A percentile compares a stretch with the other conserved stretches of the same genome.
These are phyloP conservation scores for Penicillium sp. DNA, from an alignment of 2,329 filamentous ascomycete species.

Conservation along the genomic window DNA sequence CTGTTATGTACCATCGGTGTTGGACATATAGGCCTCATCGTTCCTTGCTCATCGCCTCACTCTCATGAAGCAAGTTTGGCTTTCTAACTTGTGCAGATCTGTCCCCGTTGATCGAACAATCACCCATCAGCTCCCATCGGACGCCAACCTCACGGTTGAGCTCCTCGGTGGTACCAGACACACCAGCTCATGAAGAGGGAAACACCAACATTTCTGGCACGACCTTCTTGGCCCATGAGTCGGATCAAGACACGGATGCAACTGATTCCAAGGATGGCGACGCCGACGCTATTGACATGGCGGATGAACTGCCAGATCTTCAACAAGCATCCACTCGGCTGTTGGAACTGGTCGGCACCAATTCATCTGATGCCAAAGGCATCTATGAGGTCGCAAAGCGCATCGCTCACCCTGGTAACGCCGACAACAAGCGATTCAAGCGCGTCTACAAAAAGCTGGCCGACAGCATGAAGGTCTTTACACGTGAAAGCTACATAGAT, in stretches of 20 bases:
- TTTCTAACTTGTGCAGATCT: constrained; percentile 20
- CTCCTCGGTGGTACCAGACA: constrained; percentile 23
- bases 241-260: constrained; percentile 20
- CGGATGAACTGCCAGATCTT: constrained; percentile 44
- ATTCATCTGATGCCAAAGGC: constrained; percentile 25
- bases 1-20: neutral
- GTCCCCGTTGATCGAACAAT: constrained; percentile 16
- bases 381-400: constrained; percentile 34
- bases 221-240: constrained; percentile 34
- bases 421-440: constrained; percentile 33
- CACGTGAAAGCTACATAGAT: constrained; percentile 41
- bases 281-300: constrained; percentile 39
- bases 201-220: constrained; percentile 38
- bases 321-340: constrained; percentile 37
- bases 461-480: constrained; percentile 30
- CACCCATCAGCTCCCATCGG: constrained; percentile 8
- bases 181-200: constrained; percentile 30
- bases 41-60: neutral
- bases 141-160: constrained; percentile 13
- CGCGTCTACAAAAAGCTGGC: constrained; percentile 28
- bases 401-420: constrained; percentile 32
- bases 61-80: neutral
- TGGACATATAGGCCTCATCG: neutral
- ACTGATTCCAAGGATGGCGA: constrained; percentile 26
- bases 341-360: constrained; percentile 40